phyloP scores from a whole-genome alignment of 1,284 basidiomycete genomes.

The Xerocomus amazonicus region DNA sequence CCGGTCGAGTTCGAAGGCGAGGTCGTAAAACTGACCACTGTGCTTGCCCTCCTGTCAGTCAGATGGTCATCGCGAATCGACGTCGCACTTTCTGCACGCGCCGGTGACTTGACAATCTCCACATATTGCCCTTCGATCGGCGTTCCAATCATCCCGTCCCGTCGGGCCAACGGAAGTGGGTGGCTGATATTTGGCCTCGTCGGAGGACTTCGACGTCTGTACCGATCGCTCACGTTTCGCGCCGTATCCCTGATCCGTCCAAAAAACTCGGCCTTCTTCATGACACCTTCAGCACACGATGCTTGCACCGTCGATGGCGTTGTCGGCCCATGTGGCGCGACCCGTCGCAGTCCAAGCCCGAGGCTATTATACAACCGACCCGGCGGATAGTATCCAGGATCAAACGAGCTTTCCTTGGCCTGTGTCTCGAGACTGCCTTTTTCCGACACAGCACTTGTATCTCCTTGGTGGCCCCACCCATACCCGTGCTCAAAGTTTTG shows the following conservation, averaged over 20 bases:
- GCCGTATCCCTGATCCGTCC: constrained; percentile 56
- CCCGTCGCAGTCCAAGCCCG: constrained; percentile 49
- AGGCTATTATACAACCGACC: constrained; percentile 37
- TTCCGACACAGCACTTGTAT: constrained; percentile 29
- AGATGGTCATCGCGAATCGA: constrained; percentile 43
- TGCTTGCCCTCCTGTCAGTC: constrained; percentile 42
- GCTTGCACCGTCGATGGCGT: constrained; percentile 27
- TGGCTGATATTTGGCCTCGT: constrained; percentile 50
- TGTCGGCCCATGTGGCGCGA: constrained; percentile 28
- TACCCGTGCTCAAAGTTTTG: constrained; percentile 23
- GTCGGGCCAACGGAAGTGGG: constrained; percentile 41
- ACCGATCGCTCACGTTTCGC: constrained; percentile 62
- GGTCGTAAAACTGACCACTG: constrained; percentile 40
- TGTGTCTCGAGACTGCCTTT: constrained; percentile 27
- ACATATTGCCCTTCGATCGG: constrained; percentile 32
- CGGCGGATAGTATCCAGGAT: constrained; percentile 19
- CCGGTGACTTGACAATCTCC: constrained; percentile 25
- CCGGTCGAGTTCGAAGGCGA: constrained; percentile 64
- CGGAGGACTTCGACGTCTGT: constrained; percentile 36
- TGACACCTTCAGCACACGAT: constrained; percentile 43
- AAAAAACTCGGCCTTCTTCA: constrained; percentile 67
- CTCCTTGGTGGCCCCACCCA: constrained; percentile 32
- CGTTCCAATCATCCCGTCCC: constrained; percentile 11
- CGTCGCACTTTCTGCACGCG: constrained; percentile 25
- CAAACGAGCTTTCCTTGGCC: constrained; percentile 28